Evolutionary conservation across 1,284 basidiomycete genomes (phyloP).

Genomic region (Clitocybe nebularis): DNA sequence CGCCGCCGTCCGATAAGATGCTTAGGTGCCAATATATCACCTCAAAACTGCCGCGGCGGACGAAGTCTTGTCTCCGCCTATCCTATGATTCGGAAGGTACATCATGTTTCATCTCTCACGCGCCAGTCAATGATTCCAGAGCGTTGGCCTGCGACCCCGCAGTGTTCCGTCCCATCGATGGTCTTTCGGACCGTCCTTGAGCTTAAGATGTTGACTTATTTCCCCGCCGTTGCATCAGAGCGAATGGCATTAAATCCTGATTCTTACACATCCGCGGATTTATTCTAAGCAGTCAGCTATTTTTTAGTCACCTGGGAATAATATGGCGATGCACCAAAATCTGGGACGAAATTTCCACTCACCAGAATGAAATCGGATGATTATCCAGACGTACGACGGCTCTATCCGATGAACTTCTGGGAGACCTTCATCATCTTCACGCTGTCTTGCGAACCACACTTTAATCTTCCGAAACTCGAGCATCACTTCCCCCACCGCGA

Average conservation of each 20-base stretch:
- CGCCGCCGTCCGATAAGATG: no score
- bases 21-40: not conserved
- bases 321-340: not conserved
- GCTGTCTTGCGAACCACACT: not conserved
- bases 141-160: no score
- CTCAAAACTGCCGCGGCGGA: not conserved
- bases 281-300: not conserved
- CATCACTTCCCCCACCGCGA: not conserved
- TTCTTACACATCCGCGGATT: not conserved
- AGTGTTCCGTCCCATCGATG: no score
- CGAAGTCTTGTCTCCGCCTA: slow-evolving; percentile 1
- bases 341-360: not conserved
- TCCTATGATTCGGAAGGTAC: not conserved
- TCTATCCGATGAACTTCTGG: not conserved
- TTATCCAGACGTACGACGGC: not conserved
- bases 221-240: not conserved
- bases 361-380: not conserved
- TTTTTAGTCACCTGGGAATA: not conserved
- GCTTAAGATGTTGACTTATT: not conserved
- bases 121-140: no score
- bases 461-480: not conserved
- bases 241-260: not conserved
- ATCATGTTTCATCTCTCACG: not conserved
- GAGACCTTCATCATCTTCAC: not conserved
- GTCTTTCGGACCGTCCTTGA: not conserved